Base-by-base conservation (phyloP, 2,329 filamentous ascomycete genomes). In the Fusarium metavorans region DNA sequence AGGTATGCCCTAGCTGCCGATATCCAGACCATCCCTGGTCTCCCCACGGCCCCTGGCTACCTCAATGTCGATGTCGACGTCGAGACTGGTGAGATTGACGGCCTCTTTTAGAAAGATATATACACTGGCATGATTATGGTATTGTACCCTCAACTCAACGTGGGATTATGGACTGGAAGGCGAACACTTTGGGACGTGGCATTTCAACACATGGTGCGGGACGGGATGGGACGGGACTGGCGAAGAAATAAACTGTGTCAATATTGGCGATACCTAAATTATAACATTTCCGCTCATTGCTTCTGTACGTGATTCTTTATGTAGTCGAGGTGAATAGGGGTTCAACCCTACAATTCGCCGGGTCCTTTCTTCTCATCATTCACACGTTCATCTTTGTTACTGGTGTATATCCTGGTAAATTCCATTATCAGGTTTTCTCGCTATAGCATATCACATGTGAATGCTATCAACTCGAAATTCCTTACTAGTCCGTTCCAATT, bases 11-110 rank as follows among this genome's bases (percentile, higher is more conserved):
- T 98, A 71, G 97, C 97, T 64, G 97, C 97, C 16, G 97, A 99
- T 81, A 98, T 99, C 76, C 97, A 98, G 87, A 99, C 97, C 2
- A 99, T 99, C 74, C 97, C 97, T 16, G 97, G 97, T 71, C 87
- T 99, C 74, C 96, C 96, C 11, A 98, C 97, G 10, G 96, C 96
- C 23, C 97, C 96, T 10, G 97, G 97, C 13, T 98, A 98, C 82
- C 87, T 98, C 72, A 98, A 98, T 79, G 95, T 98, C 54, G 96
- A 98, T 77, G 92, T 93, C 41, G 92, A 96, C 78, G 85, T 88
- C 7, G 93, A 95, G 86, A 95, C 93, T n/a, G 94, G 94, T 64
- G 93, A 96, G 85, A 94, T 96, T 75, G 91, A 94, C 68, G 94
- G 97, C 6, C 89, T 99, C 66, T 99, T 98, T 84, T 99, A 95